Evolutionary conservation across 225 moss, liverwort and hornwort genomes (phyloP).

Genomic region (Straminergon stramineum): DNA sequence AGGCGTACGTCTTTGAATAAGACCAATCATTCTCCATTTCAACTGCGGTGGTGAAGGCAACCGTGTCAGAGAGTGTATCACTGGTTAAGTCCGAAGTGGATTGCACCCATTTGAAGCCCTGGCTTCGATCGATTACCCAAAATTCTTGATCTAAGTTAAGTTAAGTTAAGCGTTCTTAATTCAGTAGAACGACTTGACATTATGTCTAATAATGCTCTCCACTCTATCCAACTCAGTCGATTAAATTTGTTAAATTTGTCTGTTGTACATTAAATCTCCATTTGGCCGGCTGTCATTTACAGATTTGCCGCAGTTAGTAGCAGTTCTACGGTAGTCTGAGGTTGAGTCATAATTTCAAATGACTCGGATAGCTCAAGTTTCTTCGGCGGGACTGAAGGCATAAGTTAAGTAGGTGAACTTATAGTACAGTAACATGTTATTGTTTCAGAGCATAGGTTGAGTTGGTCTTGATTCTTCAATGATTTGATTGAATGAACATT

Average conservation of each 20-base stretch:
- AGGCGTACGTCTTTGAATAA: slow-evolving; percentile 31
- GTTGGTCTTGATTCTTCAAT: neutral
- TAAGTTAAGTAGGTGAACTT: neutral
- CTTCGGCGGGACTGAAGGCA: neutral
- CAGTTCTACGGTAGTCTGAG: neutral
- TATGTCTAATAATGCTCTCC: neutral
- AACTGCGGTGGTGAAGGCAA: neutral
- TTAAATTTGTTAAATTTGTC: neutral
- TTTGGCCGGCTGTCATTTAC: neutral
- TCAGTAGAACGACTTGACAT: neutral
- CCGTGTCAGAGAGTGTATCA: neutral
- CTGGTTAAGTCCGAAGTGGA: neutral
- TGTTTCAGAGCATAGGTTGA: neutral
- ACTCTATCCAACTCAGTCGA: neutral
- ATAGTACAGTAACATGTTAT: neutral
- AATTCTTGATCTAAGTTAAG: neutral
- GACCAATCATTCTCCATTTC: neutral
- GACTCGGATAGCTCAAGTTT: neutral
- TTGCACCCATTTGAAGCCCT: neutral
- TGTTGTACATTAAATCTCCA: neutral
- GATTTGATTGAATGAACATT: neutral
- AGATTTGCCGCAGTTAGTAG: neutral
- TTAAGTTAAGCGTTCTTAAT: neutral
- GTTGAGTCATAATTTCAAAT: neutral
- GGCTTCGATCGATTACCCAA: neutral